Conservation (phyloP, 108 stramenopile species). For the Nannochloropsis granulata region DNA sequence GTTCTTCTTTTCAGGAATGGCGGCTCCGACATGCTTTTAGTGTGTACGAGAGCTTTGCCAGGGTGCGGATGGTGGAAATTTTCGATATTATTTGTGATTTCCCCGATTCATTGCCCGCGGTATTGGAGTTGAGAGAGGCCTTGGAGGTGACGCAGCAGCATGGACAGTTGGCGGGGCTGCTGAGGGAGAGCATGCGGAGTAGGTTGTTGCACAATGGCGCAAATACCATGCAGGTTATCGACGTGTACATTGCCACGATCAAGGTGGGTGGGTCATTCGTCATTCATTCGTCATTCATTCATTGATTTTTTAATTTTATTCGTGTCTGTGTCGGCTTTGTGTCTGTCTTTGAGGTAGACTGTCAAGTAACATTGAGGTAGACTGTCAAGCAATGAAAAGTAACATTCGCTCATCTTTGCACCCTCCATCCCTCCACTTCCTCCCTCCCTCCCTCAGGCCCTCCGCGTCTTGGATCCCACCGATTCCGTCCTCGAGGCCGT, state of each 20-base stretch:
- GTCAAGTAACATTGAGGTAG: no score
- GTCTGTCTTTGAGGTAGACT: no score
- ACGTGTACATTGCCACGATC: slow-evolving; percentile 85
- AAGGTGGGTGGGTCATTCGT: slow-evolving; percentile 36
- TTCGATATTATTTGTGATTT: slow-evolving; percentile 44
- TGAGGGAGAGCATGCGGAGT: slow-evolving; percentile 40
- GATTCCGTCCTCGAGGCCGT: slow-evolving; percentile 68
- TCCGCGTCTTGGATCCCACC: slow-evolving; percentile 63
- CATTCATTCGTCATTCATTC: no score
- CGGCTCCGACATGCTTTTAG: slow-evolving; percentile 6
- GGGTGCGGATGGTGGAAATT: slow-evolving; percentile 28
- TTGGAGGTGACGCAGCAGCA: slow-evolving; percentile 38
- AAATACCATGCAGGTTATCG: slow-evolving; percentile 78
- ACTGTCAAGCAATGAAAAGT: no score
- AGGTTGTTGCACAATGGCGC: slow-evolving; percentile 89
- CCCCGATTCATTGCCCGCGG: slow-evolving; percentile 37
- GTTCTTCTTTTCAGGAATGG: slow-evolving; percentile 2
- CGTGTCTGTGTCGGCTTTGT: no score
- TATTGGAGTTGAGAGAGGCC: slow-evolving; percentile 28
- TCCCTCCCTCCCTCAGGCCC: neutral
- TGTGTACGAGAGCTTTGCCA: slow-evolving; percentile 18
- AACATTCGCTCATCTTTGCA: neutral
- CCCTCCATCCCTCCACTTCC: neutral
- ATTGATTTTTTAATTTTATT: no score
- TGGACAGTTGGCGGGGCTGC: slow-evolving; percentile 12